Conservation (phyloP, 306 rosid species). For the Lotus japonicus region DNA sequence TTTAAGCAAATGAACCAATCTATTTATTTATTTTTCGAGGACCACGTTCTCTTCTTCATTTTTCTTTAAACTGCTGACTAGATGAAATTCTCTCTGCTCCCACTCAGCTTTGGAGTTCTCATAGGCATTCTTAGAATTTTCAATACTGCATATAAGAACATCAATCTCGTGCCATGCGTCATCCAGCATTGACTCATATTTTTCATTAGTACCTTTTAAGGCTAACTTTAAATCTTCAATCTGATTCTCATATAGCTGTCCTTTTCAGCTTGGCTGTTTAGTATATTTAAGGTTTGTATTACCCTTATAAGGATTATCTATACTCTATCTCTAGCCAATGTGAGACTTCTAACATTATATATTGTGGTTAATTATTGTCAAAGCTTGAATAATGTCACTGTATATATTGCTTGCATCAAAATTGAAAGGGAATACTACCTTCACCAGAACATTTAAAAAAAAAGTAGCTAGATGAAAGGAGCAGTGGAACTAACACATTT, state of each 20-base stretch:
- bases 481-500: too few species aligned
- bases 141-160: slow-evolving; percentile 44
- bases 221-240: slow-evolving; percentile 73
- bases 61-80: slow-evolving; percentile 58
- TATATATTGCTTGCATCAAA: too few species aligned
- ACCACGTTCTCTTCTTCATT: slow-evolving; percentile 53
- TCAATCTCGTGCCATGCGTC: slow-evolving; percentile 63
- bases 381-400: too few species aligned
- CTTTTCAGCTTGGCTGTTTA: slow-evolving; percentile 45
- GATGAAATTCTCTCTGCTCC: slow-evolving; percentile 71
- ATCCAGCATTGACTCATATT: slow-evolving; percentile 60
- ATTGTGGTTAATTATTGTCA: too few species aligned
- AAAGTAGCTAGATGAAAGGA: too few species aligned
- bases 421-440: too few species aligned
- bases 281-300: too few species aligned
- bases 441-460: too few species aligned
- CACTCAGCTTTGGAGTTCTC: slow-evolving; percentile 61
- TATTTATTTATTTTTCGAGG: slow-evolving; percentile 56
- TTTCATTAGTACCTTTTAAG: slow-evolving; percentile 74
- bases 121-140: slow-evolving; percentile 47
- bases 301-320: too few species aligned
- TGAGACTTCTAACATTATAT: too few species aligned
- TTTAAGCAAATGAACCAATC: slow-evolving; percentile 66
- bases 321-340: too few species aligned
- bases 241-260: slow-evolving; percentile 51